Evolutionary conservation across 2,329 filamentous ascomycete species (phyloP).

Genomic region (Monosporascus sp.): DNA sequence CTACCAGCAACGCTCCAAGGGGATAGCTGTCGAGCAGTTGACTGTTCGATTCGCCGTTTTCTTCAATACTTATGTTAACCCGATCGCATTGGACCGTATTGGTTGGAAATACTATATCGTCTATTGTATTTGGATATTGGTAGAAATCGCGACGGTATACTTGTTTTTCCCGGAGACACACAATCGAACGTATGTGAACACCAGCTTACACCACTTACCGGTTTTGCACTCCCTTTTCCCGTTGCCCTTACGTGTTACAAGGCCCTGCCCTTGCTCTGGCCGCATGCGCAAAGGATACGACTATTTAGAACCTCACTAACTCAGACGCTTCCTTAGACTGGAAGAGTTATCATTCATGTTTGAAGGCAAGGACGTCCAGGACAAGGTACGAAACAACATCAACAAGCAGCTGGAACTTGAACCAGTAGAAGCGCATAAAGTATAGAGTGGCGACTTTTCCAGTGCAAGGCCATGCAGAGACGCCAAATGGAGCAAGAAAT

Average conservation of each 20-base stretch:
- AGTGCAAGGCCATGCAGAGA: background rate
- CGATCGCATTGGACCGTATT: slow-evolving; percentile 36
- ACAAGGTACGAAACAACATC: slow-evolving; percentile 20
- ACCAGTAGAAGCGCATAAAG: slow-evolving; percentile 4
- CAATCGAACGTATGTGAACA: slow-evolving; percentile 17
- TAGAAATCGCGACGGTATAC: slow-evolving; percentile 31
- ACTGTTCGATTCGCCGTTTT: slow-evolving; percentile 34
- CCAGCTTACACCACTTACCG: too few species aligned
- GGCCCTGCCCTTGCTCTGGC: background rate
- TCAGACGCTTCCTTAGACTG: slow-evolving; percentile 6
- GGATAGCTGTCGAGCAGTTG: slow-evolving; percentile 33
- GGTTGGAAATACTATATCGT: slow-evolving; percentile 35
- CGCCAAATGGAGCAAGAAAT: background rate
- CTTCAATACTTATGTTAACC: slow-evolving; percentile 44
- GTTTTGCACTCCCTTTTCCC: background rate
- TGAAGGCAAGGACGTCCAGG: slow-evolving; percentile 25
- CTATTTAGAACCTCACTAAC: background rate
- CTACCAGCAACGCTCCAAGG: slow-evolving; percentile 32
- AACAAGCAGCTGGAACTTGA: slow-evolving; percentile 25
- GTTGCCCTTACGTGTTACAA: too few species aligned
- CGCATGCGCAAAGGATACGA: background rate
- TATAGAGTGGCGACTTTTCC: background rate
- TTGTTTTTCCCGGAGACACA: slow-evolving; percentile 30
- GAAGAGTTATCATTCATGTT: slow-evolving; percentile 32
- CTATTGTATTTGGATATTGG: slow-evolving; percentile 30